phyloP scores from a whole-genome alignment of 2,329 filamentous ascomycete species.

The Hypoxylon sp. region DNA sequence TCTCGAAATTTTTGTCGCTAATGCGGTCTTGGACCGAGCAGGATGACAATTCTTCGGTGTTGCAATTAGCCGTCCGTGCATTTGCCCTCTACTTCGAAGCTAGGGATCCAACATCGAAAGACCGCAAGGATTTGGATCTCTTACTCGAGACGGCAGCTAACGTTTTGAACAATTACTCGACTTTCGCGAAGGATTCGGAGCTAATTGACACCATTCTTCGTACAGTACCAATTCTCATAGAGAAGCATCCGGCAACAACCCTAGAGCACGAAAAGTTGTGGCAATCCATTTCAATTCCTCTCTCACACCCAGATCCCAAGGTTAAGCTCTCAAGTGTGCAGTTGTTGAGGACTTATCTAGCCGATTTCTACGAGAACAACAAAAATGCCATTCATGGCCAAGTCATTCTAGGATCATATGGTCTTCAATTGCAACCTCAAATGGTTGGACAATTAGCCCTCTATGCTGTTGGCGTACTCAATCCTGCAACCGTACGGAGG shows the following conservation, averaged over 20 bases:
- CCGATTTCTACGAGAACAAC: slow-evolving; percentile 79
- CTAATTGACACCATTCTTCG: slow-evolving; percentile 81
- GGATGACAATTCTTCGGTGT: slow-evolving; percentile 78
- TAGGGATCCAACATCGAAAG: slow-evolving; percentile 70
- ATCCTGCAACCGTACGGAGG: slow-evolving; percentile 58
- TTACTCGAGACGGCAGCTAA: slow-evolving; percentile 70
- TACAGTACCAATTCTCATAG: slow-evolving; percentile 76
- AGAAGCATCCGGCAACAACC: slow-evolving; percentile 74
- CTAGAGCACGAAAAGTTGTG: slow-evolving; percentile 79
- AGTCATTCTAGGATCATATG: slow-evolving; percentile 78
- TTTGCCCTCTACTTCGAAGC: slow-evolving; percentile 88
- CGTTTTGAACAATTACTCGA: slow-evolving; percentile 69
- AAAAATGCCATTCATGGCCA: slow-evolving; percentile 68
- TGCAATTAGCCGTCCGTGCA: slow-evolving; percentile 81
- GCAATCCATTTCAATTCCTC: slow-evolving; percentile 75
- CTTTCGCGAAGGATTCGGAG: slow-evolving; percentile 74
- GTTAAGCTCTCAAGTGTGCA: slow-evolving; percentile 84
- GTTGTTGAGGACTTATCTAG: slow-evolving; percentile 82
- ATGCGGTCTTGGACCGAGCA: slow-evolving; percentile 84
- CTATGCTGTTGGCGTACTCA: slow-evolving; percentile 51
- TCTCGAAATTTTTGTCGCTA: slow-evolving; percentile 78
- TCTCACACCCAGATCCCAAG: slow-evolving; percentile 79
- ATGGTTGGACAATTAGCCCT: slow-evolving; percentile 73
- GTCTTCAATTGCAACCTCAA: slow-evolving; percentile 75
- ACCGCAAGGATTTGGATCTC: slow-evolving; percentile 76